These are phyloP conservation scores for Balamuthia mandrillaris DNA, from an alignment of 208 protist species.

Conservation along the genomic window DNA sequence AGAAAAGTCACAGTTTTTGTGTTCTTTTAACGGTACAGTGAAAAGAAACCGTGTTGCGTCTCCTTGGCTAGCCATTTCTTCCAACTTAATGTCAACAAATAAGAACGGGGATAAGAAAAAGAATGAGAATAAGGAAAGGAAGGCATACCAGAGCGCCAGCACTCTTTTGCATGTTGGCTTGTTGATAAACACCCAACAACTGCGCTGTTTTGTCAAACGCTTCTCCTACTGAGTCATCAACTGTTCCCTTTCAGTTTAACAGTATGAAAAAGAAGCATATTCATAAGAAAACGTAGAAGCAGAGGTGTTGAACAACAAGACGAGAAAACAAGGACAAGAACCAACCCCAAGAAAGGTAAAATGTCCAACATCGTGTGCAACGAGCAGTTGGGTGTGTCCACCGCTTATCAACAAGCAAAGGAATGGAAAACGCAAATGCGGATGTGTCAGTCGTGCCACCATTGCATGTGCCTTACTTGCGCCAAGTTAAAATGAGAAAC, in stretches of 20 bases:
- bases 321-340: not conserved
- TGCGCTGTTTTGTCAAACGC: not conserved
- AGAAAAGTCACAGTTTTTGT: not conserved
- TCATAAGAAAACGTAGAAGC: not conserved
- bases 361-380: not conserved
- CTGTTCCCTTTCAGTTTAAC: not conserved
- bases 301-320: not conserved
- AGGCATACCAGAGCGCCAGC: not conserved
- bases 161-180: not conserved
- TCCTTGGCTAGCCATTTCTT: not conserved
- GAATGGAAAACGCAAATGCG: not conserved
- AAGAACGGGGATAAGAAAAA: no score
- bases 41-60: not conserved
- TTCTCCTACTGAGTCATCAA: not conserved
- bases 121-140: not conserved
- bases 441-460: not conserved
- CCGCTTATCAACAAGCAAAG: not conserved
- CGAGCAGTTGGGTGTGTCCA: not conserved
- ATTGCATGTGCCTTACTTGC: not conserved
- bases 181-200: not conserved
- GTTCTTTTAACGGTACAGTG: not conserved
- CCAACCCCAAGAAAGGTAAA: not conserved
- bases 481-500: no score
- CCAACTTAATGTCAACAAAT: not conserved
- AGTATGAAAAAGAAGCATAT: no score